These are phyloP conservation scores for Coriaria nepalensis DNA, from an alignment of 306 rosid genomes.

Conservation along the genomic window DNA sequence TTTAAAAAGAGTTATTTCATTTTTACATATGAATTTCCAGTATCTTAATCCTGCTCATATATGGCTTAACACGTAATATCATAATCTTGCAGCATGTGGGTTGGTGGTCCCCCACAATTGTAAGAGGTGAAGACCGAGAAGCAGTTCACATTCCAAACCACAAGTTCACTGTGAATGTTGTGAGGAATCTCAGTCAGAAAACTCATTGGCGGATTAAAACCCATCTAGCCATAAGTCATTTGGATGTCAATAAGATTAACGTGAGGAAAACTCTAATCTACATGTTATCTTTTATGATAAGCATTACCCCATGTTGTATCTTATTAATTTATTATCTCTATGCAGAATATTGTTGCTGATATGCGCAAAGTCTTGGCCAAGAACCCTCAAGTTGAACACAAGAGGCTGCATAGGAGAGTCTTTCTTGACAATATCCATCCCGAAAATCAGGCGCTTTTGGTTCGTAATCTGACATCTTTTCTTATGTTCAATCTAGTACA, in stretches of 20 bases:
- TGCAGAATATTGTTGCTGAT: constrained; percentile 86
- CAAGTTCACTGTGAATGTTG: constrained; percentile 80
- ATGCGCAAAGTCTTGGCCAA: constrained; percentile 94
- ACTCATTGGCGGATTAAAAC: constrained; percentile 98
- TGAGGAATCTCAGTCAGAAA: constrained; percentile 82
- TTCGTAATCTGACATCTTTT: constrained; percentile 31
- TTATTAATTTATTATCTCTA: constrained; percentile 6
- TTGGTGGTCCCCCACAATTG: constrained; percentile 97
- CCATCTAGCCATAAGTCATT: constrained; percentile 81
- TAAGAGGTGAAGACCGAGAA: constrained; percentile 97
- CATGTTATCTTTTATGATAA: background rate
- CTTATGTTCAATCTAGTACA: background rate
- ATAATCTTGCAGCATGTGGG: constrained; percentile 78
- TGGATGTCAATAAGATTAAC: constrained; percentile 78
- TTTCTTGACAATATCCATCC: constrained; percentile 71
- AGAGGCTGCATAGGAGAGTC: constrained; percentile 89
- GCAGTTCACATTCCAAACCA: constrained; percentile 97
- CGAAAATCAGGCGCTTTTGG: constrained; percentile 87
- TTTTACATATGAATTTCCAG: too few relatives aligned
- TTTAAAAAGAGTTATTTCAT: too few relatives aligned
- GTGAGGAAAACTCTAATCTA: constrained; percentile 27
- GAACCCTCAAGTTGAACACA: constrained; percentile 94
- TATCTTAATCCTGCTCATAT: too few relatives aligned
- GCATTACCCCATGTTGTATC: background rate
- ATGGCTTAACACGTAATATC: too few relatives aligned